Evolutionary conservation across 2,329 filamentous ascomycete genomes (phyloP).

Genomic region (Exophiala lecanii-corni): DNA sequence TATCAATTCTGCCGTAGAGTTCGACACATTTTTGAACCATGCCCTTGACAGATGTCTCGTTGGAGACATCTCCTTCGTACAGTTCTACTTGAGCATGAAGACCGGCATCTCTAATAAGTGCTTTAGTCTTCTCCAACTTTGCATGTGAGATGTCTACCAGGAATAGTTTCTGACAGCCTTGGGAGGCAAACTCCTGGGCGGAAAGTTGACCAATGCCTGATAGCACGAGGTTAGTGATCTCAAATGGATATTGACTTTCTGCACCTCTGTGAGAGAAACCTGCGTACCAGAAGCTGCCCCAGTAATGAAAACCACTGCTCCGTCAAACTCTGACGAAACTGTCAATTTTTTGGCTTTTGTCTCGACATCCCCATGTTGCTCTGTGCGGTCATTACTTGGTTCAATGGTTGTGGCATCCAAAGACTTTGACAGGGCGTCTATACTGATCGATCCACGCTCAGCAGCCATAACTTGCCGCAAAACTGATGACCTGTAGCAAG

Average conservation of each 20-base stretch:
- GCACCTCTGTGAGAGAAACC: too few species aligned
- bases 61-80: constrained; percentile 45
- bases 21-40: constrained; percentile 34
- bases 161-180: constrained; percentile 6
- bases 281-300: neutral
- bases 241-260: too few species aligned
- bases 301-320: neutral
- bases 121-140: constrained; percentile 1
- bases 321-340: too few species aligned
- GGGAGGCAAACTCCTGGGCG: neutral
- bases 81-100: constrained; percentile 31
- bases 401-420: neutral
- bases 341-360: neutral
- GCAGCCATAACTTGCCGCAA: neutral
- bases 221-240: too few species aligned
- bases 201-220: constrained; percentile 4
- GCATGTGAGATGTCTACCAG: neutral
- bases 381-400: neutral
- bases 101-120: neutral
- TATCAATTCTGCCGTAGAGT: constrained; percentile 48
- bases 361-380: neutral
- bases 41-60: constrained; percentile 41
- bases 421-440: neutral
- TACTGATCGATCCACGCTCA: neutral
- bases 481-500: neutral